These are phyloP conservation scores for Colletotrichum costaricense DNA, from an alignment of 2,329 filamentous ascomycete genomes.

Conservation along the genomic window DNA sequence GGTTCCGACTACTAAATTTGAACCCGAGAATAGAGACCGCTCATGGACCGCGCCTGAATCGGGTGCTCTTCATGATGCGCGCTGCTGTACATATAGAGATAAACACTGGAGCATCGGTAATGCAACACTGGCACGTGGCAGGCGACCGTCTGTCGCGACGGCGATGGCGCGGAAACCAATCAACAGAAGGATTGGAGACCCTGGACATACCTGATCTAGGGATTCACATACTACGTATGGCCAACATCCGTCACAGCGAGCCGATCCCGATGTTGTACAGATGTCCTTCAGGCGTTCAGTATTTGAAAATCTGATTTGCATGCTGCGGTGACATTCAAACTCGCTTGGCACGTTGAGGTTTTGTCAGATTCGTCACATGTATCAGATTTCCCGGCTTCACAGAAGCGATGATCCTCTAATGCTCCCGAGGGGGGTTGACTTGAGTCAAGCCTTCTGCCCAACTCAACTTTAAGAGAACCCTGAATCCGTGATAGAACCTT, in stretches of 20 bases:
- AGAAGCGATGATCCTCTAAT: background rate
- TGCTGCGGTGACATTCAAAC: background rate
- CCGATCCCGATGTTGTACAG: too few species aligned
- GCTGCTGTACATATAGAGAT: background rate
- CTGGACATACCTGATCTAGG: background rate
- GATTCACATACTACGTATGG: too few species aligned
- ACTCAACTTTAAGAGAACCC: too few species aligned
- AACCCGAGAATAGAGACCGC: background rate
- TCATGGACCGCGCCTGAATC: background rate
- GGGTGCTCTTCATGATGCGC: background rate
- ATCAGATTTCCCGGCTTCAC: background rate
- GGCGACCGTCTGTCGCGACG: background rate
- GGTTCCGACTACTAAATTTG: background rate
- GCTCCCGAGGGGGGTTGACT: background rate
- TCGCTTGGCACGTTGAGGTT: background rate
- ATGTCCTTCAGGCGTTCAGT: background rate
- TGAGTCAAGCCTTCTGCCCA: background rate
- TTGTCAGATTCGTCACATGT: conserved; percentile 7
- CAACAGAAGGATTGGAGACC: background rate
- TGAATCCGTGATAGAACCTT: background rate
- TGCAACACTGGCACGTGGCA: background rate
- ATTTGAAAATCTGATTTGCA: background rate
- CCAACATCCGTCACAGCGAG: too few species aligned
- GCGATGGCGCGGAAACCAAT: background rate
- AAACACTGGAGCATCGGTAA: background rate